A percentile compares a stretch with the other conserved stretches of the same genome.
Evolutionary conservation across 495 filamentous ascomycete genomes (phyloP).

Genomic region (Astrocystis sublimbata): DNA sequence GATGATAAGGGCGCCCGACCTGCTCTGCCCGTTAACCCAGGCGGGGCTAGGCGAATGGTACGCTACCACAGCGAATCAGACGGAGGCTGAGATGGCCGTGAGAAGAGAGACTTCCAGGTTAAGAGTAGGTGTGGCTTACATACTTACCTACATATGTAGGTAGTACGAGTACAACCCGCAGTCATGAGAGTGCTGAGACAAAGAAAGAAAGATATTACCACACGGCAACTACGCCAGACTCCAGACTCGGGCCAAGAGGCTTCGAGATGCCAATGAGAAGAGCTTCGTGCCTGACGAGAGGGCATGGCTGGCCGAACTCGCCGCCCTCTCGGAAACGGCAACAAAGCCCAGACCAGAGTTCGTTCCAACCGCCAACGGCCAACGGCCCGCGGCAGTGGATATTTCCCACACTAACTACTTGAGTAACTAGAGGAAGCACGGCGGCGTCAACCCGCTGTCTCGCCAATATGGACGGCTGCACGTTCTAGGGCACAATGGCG

Average conservation of each 20-base stretch:
- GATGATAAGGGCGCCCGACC: background rate
- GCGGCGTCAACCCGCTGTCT: background rate
- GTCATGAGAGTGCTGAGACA: background rate
- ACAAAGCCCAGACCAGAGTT: too few species aligned
- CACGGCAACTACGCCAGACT: too few species aligned
- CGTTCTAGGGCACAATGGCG: background rate
- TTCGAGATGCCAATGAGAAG: too few species aligned
- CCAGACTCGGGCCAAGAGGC: too few species aligned
- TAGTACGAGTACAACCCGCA: too few species aligned
- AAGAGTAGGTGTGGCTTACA: too few species aligned
- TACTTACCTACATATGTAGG: too few species aligned
- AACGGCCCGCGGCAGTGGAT: background rate
- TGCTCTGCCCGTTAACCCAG: background rate
- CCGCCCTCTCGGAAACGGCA: background rate
- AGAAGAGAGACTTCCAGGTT: too few species aligned
- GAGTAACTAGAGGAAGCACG: slow-evolving; percentile 1
- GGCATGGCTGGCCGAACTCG: too few species aligned
- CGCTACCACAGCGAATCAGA: background rate
- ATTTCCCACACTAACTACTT: background rate
- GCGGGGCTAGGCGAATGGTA: background rate
- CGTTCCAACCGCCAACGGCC: too few species aligned
- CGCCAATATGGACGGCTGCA: background rate
- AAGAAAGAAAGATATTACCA: background rate
- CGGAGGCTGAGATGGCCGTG: background rate
- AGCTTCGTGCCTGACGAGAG: too few species aligned